Evolutionary conservation across 768 basidiomycete genomes (phyloP).

Genomic region (Termitomyces sp.): DNA sequence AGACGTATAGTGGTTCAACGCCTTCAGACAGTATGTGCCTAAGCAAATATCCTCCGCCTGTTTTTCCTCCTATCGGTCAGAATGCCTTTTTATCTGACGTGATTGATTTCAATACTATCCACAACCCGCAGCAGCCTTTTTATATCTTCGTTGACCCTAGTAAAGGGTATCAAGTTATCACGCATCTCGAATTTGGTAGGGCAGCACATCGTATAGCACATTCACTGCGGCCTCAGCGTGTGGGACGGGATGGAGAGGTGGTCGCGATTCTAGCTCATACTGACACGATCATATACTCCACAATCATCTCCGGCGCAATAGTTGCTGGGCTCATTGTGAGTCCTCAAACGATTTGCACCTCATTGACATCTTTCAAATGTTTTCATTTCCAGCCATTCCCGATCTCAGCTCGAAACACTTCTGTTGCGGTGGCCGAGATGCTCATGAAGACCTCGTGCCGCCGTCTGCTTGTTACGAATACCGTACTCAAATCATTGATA

Average conservation of each 20-base stretch:
- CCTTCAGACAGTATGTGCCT: not conserved
- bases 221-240: not conserved
- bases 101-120: not conserved
- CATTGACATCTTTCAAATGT: not conserved
- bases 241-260: constrained; percentile 14
- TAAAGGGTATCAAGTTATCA: not conserved
- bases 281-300: constrained; percentile 22
- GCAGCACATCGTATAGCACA: not conserved
- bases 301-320: not conserved
- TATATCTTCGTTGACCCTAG: not conserved
- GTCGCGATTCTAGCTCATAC: constrained; percentile 23
- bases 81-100: not conserved
- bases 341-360: not conserved
- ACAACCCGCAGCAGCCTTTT: not conserved
- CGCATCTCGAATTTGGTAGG: not conserved
- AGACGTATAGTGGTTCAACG: too few species aligned
- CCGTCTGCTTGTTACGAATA: not conserved
- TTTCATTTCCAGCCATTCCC: not conserved
- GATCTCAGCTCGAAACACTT: not conserved
- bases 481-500: not conserved
- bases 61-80: not conserved
- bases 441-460: not conserved
- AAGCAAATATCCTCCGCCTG: not conserved
- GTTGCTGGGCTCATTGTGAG: not conserved
- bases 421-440: not conserved